Percentiles rank a stretch among this genome's conserved stretches.
Conservation (phyloP, 1,139 yeast species). For the Meyerozyma sp. region DNA sequence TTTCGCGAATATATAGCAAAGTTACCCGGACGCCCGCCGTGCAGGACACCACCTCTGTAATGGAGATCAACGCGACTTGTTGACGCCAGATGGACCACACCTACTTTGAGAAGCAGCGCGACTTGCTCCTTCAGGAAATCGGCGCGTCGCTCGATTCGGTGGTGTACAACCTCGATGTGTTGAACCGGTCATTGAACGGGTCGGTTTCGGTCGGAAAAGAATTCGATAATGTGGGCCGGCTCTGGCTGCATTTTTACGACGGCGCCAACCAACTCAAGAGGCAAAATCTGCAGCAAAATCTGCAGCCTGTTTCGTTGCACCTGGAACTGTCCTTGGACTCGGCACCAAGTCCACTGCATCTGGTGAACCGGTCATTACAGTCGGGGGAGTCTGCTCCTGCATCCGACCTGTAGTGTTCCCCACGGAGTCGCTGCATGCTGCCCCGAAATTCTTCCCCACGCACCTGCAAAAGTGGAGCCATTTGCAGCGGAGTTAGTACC, state of each 20-base stretch:
- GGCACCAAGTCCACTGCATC: too few relatives aligned
- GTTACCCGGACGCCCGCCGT: not conserved
- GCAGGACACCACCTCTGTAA: too few relatives aligned
- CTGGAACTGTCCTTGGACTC: too few relatives aligned
- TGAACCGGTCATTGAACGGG: constrained; percentile 47
- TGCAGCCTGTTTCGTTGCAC: not conserved
- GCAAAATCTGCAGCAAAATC: not conserved
- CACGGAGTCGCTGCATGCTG: too few relatives aligned
- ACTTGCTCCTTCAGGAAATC: constrained; percentile 34
- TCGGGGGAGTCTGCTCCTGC: too few relatives aligned
- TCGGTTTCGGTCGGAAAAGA: constrained; percentile 51
- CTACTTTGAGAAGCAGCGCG: constrained; percentile 37
- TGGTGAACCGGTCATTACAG: too few relatives aligned
- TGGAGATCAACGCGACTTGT: too few relatives aligned
- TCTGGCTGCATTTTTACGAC: constrained; percentile 48
- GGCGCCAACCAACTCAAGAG: constrained; percentile 21
- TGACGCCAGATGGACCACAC: not conserved
- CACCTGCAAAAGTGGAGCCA: not conserved
- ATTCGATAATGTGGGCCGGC: constrained; percentile 43
- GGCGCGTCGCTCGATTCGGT: constrained; percentile 45
- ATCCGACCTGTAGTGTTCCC: too few relatives aligned
- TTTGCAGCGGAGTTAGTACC: not conserved
- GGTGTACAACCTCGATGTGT: constrained; percentile 40
- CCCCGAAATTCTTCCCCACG: too few relatives aligned
- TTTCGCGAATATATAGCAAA: not conserved